Conservation (phyloP, 75 land plant genomes). For the Larix kaempferi region DNA sequence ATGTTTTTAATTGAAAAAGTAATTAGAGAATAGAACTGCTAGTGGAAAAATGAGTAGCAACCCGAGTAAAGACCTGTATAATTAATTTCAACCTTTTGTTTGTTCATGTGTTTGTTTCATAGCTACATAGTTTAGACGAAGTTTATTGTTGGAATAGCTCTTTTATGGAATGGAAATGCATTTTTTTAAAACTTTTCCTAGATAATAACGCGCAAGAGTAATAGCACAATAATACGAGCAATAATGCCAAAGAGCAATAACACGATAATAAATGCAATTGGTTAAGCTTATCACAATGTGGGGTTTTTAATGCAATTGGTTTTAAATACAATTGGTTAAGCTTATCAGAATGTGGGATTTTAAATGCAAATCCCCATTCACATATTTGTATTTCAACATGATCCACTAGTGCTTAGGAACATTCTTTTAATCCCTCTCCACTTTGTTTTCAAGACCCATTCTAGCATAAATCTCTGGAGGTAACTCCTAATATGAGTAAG, state of each 20-base stretch:
- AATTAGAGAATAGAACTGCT: neutral
- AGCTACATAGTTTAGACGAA: neutral
- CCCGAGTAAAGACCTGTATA: neutral
- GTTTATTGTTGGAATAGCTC: neutral
- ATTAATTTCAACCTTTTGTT: neutral
- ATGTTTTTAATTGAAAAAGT: neutral
- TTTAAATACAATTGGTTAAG: slow-evolving; percentile 55
- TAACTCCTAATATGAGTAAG: slow-evolving; percentile 61
- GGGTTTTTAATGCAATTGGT: no score
- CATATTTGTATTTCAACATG: slow-evolving; percentile 55
- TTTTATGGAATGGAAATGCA: neutral
- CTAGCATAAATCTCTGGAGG: slow-evolving; percentile 51
- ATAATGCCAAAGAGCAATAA: no score
- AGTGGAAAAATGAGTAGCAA: neutral
- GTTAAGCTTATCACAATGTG: no score
- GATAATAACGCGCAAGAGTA: no score
- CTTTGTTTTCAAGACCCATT: slow-evolving; percentile 41
- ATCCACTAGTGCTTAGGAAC: slow-evolving; percentile 63
- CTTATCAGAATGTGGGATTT: slow-evolving; percentile 76
- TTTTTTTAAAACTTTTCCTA: no score
- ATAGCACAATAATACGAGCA: no score
- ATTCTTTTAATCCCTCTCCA: slow-evolving; percentile 60
- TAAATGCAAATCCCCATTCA: slow-evolving; percentile 55
- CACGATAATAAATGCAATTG: no score
- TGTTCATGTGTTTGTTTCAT: neutral